Evolutionary conservation across 805 yeast genomes (phyloP).

Genomic region (Kuraishia hungarica): DNA sequence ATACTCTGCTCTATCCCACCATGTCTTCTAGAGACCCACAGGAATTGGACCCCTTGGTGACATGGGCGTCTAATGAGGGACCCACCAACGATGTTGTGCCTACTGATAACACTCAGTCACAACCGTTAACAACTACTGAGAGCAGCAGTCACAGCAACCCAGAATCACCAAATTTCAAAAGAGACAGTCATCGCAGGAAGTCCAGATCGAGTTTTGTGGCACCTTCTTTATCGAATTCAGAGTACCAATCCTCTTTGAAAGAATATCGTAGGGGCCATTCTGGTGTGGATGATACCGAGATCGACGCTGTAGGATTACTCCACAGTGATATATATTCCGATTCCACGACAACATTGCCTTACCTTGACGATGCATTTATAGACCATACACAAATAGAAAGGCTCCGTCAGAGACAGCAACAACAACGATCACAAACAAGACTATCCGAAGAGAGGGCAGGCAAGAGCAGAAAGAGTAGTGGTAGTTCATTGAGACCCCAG

Average conservation of each 20-base stretch:
- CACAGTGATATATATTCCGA: slow-evolving; percentile 17
- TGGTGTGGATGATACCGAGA: slow-evolving; percentile 11
- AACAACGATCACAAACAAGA: neutral
- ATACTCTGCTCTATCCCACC: neutral
- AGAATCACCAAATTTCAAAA: neutral
- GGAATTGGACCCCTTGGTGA: neutral
- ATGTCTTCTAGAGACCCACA: neutral
- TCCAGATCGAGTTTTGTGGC: neutral
- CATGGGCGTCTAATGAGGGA: neutral
- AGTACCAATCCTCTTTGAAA: neutral
- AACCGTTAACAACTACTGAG: neutral
- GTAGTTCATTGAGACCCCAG: neutral
- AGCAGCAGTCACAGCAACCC: neutral
- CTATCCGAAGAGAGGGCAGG: slow-evolving; percentile 1
- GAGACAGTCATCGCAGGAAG: neutral
- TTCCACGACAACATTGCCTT: slow-evolving; percentile 2
- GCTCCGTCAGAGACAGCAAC: neutral
- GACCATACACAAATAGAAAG: slow-evolving; percentile 14
- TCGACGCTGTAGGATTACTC: slow-evolving; percentile 19
- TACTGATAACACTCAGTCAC: too few relatives aligned
- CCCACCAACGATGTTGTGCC: neutral
- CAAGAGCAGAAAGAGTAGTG: neutral
- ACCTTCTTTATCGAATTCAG: neutral
- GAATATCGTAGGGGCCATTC: slow-evolving; percentile 3
- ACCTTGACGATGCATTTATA: slow-evolving; percentile 11